phyloP scores from a whole-genome alignment of 2,329 filamentous ascomycete genomes.

The Diaporthe sp. region DNA sequence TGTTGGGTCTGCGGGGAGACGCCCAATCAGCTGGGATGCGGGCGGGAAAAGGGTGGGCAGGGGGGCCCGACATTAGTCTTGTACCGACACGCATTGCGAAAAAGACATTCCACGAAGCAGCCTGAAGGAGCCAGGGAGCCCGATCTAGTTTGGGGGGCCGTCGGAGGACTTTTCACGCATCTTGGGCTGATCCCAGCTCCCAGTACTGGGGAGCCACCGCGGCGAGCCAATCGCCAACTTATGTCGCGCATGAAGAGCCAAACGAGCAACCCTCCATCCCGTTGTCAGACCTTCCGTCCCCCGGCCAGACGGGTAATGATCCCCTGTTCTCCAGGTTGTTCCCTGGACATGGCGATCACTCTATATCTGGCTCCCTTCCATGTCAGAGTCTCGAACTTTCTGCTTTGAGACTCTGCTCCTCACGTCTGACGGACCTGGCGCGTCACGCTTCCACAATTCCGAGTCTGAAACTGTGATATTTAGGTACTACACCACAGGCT shows the following conservation, averaged over 20 bases:
- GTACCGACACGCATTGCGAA: neutral
- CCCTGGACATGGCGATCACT: conserved; percentile 15
- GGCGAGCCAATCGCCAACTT: conserved; percentile 10
- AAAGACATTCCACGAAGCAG: conserved; percentile 20
- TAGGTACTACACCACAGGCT: neutral
- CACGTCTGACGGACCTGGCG: neutral
- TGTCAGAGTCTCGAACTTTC: conserved; percentile 7
- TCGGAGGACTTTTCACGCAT: neutral
- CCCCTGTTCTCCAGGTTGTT: conserved; percentile 15
- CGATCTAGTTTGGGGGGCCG: neutral
- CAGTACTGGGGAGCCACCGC: neutral
- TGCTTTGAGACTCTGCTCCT: conserved; percentile 13
- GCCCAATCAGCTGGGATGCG: conserved; percentile 11
- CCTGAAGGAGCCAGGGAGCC: conserved; percentile 1
- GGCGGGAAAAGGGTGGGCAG: neutral
- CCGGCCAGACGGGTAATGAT: conserved; percentile 20
- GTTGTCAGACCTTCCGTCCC: neutral
- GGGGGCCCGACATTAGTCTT: neutral
- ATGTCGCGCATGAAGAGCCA: conserved; percentile 29
- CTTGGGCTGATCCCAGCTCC: neutral
- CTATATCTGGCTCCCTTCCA: conserved; percentile 22
- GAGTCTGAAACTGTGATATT: conserved; percentile 8
- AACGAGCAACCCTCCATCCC: conserved; percentile 29
- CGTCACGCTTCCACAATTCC: neutral
- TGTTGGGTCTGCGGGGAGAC: conserved; percentile 12